Conservation (phyloP, 2,329 filamentous ascomycete species). For the Alternaria sp. region DNA sequence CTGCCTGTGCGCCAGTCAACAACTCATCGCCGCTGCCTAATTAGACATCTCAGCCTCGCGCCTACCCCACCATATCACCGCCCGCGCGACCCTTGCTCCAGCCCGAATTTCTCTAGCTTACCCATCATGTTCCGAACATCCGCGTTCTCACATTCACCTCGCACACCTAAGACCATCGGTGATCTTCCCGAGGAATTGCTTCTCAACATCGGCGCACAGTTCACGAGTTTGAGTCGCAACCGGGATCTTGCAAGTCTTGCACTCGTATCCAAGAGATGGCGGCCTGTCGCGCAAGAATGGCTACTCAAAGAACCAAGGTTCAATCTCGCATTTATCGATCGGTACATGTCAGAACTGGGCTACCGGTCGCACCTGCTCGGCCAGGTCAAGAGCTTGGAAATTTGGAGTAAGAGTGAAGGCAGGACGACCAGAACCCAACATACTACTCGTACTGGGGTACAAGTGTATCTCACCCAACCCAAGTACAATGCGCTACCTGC, state of each 20-base stretch:
- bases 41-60: background rate
- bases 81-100: background rate
- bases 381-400: constrained; percentile 18
- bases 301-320: constrained; percentile 21
- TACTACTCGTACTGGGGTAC: background rate
- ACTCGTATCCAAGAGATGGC: constrained; percentile 18
- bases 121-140: background rate
- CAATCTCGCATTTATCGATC: constrained; percentile 19
- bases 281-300: constrained; percentile 21
- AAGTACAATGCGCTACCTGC: background rate
- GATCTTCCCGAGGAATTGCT: constrained; percentile 23
- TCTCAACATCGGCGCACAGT: constrained; percentile 13
- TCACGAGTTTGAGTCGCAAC: constrained; percentile 13
- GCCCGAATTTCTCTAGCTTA: background rate
- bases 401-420: constrained; percentile 17
- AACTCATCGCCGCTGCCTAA: background rate
- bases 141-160: background rate
- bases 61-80: background rate
- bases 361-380: constrained; percentile 4
- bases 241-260: constrained; percentile 16
- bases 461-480: background rate
- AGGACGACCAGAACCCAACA: background rate
- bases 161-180: constrained; percentile 1
- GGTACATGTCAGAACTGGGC: constrained; percentile 17
- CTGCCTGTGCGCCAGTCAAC: background rate